Evolutionary conservation across 176 grass and related monocot species (phyloP).

Genomic region (Zizania latifolia): DNA sequence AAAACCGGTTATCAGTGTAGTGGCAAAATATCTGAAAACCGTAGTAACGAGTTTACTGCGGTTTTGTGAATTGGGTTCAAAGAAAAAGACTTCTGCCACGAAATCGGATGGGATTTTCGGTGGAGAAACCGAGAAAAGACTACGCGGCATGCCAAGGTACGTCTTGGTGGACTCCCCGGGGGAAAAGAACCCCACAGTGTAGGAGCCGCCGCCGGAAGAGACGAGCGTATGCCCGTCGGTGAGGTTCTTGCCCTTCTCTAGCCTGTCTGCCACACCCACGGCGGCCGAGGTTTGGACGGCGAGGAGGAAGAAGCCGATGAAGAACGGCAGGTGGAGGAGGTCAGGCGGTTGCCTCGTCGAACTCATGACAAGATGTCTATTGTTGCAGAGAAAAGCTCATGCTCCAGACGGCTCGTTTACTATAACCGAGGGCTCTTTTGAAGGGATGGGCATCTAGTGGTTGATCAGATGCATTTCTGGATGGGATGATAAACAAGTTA

Average conservation of each 20-base stretch:
- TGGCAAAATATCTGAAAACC: too few relatives aligned
- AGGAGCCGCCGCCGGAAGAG: not conserved
- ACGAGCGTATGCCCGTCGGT: conserved; percentile 24
- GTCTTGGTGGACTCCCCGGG: not conserved
- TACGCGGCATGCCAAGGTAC: conserved; percentile 20
- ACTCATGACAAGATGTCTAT: not conserved
- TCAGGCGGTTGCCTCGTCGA: not conserved
- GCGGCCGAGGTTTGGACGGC: not conserved
- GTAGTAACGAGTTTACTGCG: too few relatives aligned
- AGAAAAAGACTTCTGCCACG: too few relatives aligned
- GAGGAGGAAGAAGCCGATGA: not conserved
- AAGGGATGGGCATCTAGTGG: not conserved
- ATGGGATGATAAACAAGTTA: not conserved
- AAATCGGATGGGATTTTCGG: too few relatives aligned
- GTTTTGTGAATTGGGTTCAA: too few relatives aligned
- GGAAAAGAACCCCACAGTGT: conserved; percentile 34
- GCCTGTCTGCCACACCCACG: not conserved
- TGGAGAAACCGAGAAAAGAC: too few relatives aligned
- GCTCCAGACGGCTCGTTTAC: not conserved
- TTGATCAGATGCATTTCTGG: not conserved
- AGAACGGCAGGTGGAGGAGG: not conserved
- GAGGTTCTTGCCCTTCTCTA: conserved; percentile 6
- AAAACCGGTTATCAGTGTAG: too few relatives aligned
- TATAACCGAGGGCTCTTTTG: not conserved
- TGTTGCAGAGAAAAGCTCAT: not conserved